These are phyloP conservation scores for Globisporangium emineosum DNA, from an alignment of 352 stramenopile genomes.

Conservation along the genomic window DNA sequence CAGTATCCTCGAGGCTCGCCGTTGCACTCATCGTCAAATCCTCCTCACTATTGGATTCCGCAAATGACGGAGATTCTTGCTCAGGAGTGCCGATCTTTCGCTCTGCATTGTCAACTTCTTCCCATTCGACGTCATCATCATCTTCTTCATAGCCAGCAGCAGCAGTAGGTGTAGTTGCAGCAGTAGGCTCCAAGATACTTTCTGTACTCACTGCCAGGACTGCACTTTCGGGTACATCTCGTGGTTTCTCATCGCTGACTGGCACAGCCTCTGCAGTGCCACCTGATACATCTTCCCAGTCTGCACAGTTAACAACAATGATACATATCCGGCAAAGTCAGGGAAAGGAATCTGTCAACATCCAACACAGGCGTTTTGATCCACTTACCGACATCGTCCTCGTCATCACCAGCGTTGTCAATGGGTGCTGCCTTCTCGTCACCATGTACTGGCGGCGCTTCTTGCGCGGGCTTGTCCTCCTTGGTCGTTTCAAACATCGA, in stretches of 20 bases:
- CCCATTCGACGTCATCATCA: slow-evolving; percentile 49
- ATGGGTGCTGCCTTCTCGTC: not conserved
- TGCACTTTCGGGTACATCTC: not conserved
- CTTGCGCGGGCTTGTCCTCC: not conserved
- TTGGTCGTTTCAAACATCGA: slow-evolving; percentile 23
- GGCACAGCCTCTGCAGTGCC: not conserved
- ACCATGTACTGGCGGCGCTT: not conserved
- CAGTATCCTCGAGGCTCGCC: slow-evolving; percentile 6
- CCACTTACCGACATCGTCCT: slow-evolving; percentile 39
- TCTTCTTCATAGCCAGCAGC: slow-evolving; percentile 14
- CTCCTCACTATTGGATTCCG: slow-evolving; percentile 3
- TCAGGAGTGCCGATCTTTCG: not conserved
- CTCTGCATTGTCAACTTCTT: slow-evolving; percentile 28
- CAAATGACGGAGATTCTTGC: not conserved
- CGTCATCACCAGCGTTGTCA: slow-evolving; percentile 23
- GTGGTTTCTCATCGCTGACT: slow-evolving; percentile 3
- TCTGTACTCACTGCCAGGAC: not conserved
- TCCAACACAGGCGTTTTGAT: slow-evolving; percentile 16
- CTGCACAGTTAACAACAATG: no score
- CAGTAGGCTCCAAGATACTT: not conserved
- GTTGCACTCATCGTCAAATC: not conserved
- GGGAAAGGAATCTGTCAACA: no score
- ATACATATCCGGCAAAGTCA: no score
- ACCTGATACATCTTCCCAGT: slow-evolving; percentile 29
- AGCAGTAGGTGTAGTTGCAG: not conserved